phyloP scores from a whole-genome alignment of 306 rosid genomes.

The Vicia villosa region DNA sequence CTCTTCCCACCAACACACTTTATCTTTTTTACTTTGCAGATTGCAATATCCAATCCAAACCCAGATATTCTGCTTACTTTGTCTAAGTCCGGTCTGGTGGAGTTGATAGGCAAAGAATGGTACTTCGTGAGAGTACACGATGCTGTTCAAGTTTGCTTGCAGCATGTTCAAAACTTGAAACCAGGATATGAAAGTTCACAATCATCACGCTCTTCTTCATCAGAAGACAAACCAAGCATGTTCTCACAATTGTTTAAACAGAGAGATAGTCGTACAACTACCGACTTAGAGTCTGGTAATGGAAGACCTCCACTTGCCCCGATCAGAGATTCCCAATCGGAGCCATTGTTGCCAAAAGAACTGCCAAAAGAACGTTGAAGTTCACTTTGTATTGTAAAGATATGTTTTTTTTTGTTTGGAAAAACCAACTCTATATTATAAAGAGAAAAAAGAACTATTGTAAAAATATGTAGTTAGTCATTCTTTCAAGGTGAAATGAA shows the following conservation, averaged over 20 bases:
- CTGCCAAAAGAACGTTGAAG: constrained; percentile 56
- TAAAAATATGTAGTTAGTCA: constrained; percentile 33
- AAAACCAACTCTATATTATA: too few species aligned
- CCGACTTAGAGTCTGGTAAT: constrained; percentile 68
- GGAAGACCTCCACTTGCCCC: constrained; percentile 39
- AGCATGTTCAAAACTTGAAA: constrained; percentile 64
- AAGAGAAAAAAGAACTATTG: background rate
- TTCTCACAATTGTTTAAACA: constrained; percentile 47
- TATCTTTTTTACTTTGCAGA: constrained; percentile 50
- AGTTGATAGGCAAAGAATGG: constrained; percentile 94
- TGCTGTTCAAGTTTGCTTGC: constrained; percentile 98
- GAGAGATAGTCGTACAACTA: constrained; percentile 47
- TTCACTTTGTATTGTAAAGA: constrained; percentile 5
- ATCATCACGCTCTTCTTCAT: constrained; percentile 34
- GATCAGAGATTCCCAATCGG: constrained; percentile 56
- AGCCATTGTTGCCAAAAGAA: constrained; percentile 70
- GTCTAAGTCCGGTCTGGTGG: constrained; percentile 73
- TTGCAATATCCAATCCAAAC: constrained; percentile 89
- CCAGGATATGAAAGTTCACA: constrained; percentile 37
- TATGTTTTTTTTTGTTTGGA: background rate
- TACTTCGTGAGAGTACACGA: constrained; percentile 96
- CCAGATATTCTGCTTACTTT: constrained; percentile 77
- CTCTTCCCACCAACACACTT: constrained; percentile 16
- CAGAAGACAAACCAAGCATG: constrained; percentile 48
- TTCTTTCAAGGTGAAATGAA: constrained; percentile 35